A percentile compares a stretch with the other conserved stretches of the same genome.
Conservation (phyloP, 2,329 filamentous ascomycete species). For the Seiridium cupressi region DNA sequence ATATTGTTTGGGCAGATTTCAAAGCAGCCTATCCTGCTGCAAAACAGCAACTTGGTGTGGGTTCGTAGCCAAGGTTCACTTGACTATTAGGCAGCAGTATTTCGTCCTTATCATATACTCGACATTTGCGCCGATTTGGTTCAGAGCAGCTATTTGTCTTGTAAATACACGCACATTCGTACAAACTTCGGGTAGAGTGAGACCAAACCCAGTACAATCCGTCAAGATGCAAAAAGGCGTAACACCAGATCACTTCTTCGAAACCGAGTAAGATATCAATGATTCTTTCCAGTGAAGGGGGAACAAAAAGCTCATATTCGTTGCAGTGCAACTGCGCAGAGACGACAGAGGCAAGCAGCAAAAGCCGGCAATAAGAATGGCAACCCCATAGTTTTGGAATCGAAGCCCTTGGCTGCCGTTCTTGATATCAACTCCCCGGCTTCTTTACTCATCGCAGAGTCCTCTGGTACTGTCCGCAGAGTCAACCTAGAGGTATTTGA, state of each 20-base stretch:
- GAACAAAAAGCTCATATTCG: conserved; percentile 40
- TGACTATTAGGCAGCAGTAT: background rate
- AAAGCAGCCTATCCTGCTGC: background rate
- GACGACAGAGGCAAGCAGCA: conserved; percentile 60
- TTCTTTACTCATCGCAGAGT: conserved; percentile 79
- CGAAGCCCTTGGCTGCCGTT: conserved; percentile 78
- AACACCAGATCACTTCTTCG: conserved; percentile 83
- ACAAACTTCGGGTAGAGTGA: no score
- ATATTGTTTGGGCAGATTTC: background rate
- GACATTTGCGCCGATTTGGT: no score
- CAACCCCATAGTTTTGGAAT: conserved; percentile 74
- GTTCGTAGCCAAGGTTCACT: no score
- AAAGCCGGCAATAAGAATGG: conserved; percentile 78
- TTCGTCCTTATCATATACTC: background rate
- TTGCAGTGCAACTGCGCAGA: conserved; percentile 47
- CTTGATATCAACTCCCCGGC: conserved; percentile 61
- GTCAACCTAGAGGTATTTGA: conserved; percentile 68
- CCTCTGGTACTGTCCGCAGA: conserved; percentile 74
- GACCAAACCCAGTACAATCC: background rate
- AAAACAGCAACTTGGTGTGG: background rate
- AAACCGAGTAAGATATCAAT: conserved; percentile 69
- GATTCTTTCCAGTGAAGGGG: background rate
- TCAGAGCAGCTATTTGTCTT: no score
- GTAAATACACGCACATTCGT: no score
- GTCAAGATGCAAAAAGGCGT: conserved; percentile 62